Percentiles rank a stretch among this genome's conserved stretches.
phyloP scores from a whole-genome alignment of 2,329 filamentous ascomycete species.

The Alternaria burnsii region DNA sequence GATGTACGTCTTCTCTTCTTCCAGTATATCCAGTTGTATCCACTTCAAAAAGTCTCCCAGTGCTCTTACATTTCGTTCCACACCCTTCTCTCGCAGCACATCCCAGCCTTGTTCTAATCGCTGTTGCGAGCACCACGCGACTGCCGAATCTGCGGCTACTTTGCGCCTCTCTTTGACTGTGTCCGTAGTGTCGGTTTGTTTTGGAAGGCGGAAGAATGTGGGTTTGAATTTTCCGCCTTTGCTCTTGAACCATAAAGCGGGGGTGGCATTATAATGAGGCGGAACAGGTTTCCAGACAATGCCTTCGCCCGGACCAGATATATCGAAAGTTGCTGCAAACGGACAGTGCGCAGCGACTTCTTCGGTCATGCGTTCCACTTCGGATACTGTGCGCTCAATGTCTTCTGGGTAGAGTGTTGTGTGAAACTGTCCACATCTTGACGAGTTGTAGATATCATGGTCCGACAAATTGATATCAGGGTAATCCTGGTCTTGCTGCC shows the following conservation, averaged over 20 bases:
- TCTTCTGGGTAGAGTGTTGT: background rate
- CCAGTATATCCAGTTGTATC: slow-evolving; percentile 34
- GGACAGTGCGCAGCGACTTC: background rate
- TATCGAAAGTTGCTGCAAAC: background rate
- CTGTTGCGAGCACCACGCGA: slow-evolving; percentile 30
- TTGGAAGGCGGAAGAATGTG: slow-evolving; percentile 29
- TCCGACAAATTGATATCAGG: background rate
- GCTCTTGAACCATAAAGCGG: slow-evolving; percentile 1
- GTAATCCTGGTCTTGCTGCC: slow-evolving; percentile 27
- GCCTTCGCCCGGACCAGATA: background rate
- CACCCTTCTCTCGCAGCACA: slow-evolving; percentile 28
- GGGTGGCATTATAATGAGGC: background rate
- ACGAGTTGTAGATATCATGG: background rate
- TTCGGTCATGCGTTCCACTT: background rate
- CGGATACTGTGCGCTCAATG: background rate
- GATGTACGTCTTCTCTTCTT: slow-evolving; percentile 35
- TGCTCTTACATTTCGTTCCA: slow-evolving; percentile 22
- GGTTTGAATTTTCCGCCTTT: slow-evolving; percentile 38
- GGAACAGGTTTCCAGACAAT: background rate
- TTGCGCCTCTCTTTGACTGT: slow-evolving; percentile 18
- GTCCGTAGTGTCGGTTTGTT: slow-evolving; percentile 12
- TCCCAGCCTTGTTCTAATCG: slow-evolving; percentile 41
- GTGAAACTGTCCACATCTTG: background rate
- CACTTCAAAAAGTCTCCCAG: slow-evolving; percentile 34
- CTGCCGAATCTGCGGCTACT: slow-evolving; percentile 21